Evolutionary conservation across 495 filamentous ascomycete genomes (phyloP), one percentile per base, ranked within the genome.

Genomic region (Corynascus novoguineensis): DNA sequence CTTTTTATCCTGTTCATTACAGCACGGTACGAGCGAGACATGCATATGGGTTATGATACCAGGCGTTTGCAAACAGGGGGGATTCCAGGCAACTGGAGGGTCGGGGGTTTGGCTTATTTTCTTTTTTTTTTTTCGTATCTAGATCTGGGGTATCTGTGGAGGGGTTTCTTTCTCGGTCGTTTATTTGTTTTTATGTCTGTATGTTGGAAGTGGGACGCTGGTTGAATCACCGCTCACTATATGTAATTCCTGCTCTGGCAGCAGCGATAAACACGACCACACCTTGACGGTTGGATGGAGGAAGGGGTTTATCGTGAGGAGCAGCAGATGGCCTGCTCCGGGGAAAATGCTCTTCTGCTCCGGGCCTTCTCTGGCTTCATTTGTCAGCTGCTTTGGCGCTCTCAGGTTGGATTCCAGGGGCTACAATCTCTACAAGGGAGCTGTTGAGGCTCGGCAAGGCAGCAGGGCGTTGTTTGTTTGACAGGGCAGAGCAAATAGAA

Each of bases 41-140:
- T 60, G 64, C 60, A 64, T 69, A 59, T 49, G 46, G 58, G 61
- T 37, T 60, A 65, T 56, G 63, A 68, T 68, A 66, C 68, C 60
- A 63, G 65, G 68, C 65, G 65, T 65, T 68, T 59, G 55, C 24
- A 55, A 56, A 42, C 32, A 32, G 25, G 48, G 42, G 57, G 57
- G 53, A 62, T 47, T 63, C 59, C 56, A 64, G 58, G 58, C 64
- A 63, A 66, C 60, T 59, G 65, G 63, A 62, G 32, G 50, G 44
- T 32, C 49, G 29, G 28, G 19, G 24, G 46, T 48, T 34, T 37
- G 28, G 6, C 28, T 15, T 53, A 42, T 55, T 55, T 24, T 57
- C 15, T 53, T 48, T 55, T 55, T 24, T 57, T 48, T 34, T 45
- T 29, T 17, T 37, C 34, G 22, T 14, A 21, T 1, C 47, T 55